Conservation (phyloP, 805 yeast species). For the Metschnikowia koreensis region DNA sequence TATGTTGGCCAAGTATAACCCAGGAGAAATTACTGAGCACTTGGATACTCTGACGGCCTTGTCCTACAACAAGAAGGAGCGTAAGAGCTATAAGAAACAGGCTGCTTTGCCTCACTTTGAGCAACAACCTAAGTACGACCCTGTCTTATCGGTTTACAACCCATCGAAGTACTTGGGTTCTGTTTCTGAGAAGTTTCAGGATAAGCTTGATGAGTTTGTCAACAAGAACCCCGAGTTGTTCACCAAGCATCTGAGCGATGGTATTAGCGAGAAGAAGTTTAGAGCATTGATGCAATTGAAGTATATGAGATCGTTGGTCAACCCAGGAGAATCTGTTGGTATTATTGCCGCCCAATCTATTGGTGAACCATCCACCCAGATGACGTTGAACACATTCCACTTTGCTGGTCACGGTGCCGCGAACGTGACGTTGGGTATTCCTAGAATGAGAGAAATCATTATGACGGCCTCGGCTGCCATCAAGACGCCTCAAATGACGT, state of each 20-base stretch:
- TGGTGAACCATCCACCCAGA: slow-evolving; percentile 99
- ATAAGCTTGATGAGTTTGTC: slow-evolving; percentile 70
- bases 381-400: slow-evolving; percentile 96
- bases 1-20: slow-evolving; percentile 80
- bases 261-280: slow-evolving; percentile 76
- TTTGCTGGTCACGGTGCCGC: slow-evolving; percentile 99
- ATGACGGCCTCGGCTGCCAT: slow-evolving; percentile 97
- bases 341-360: slow-evolving; percentile 96
- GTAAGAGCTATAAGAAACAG: slow-evolving; percentile 68
- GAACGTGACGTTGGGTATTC: slow-evolving; percentile 98
- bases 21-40: slow-evolving; percentile 65
- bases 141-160: slow-evolving; percentile 78
- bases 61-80: slow-evolving; percentile 76
- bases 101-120: slow-evolving; percentile 59
- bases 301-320: slow-evolving; percentile 91
- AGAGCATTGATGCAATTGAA: slow-evolving; percentile 96
- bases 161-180: slow-evolving; percentile 92
- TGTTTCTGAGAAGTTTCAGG: slow-evolving; percentile 86
- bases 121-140: slow-evolving; percentile 72
- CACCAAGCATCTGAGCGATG: slow-evolving; percentile 49
- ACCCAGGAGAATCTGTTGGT: slow-evolving; percentile 98
- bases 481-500: slow-evolving; percentile 98
- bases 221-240: slow-evolving; percentile 54
- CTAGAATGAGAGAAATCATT: slow-evolving; percentile 99
- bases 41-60: slow-evolving; percentile 84